Conservation (phyloP, 768 basidiomycete species). For the Boletus insuetus region DNA sequence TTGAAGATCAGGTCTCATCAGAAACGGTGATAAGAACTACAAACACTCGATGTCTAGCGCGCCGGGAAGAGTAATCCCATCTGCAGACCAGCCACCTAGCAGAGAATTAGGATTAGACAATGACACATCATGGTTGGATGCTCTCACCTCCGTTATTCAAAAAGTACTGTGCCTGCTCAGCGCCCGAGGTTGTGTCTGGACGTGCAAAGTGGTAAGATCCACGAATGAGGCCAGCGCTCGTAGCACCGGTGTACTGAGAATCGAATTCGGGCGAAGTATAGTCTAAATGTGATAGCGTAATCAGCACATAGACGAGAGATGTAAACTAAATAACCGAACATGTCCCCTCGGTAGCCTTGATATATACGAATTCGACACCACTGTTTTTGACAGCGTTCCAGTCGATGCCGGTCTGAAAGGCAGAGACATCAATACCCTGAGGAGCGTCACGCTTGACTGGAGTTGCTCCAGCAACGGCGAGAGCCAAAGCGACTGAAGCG, state of each 20-base stretch:
- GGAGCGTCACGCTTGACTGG: not conserved
- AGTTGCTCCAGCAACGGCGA: not conserved
- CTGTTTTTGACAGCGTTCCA: not conserved
- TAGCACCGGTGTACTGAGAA: constrained; percentile 55
- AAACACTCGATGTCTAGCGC: constrained; percentile 62
- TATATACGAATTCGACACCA: not conserved
- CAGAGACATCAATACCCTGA: not conserved
- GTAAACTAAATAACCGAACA: not conserved
- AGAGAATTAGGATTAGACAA: not conserved
- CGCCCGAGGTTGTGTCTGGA: constrained; percentile 51
- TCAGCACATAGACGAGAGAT: not conserved
- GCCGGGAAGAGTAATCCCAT: constrained; percentile 64
- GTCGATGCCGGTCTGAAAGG: not conserved
- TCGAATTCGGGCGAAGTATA: constrained; percentile 28
- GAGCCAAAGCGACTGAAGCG: not conserved
- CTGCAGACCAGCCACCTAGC: constrained; percentile 49
- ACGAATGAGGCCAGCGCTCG: constrained; percentile 53
- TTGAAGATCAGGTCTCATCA: not conserved
- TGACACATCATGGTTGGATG: not conserved
- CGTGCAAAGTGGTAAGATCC: constrained; percentile 62
- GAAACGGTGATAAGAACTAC: constrained; percentile 4
- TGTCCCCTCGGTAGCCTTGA: not conserved
- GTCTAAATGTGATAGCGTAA: not conserved
- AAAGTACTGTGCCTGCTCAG: constrained; percentile 58
- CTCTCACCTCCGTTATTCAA: constrained; percentile 49